Evolutionary conservation across 176 grass and related monocot species (phyloP), one percentile per base, ranked within the genome.

Genomic region (Aechmea fasciata): DNA sequence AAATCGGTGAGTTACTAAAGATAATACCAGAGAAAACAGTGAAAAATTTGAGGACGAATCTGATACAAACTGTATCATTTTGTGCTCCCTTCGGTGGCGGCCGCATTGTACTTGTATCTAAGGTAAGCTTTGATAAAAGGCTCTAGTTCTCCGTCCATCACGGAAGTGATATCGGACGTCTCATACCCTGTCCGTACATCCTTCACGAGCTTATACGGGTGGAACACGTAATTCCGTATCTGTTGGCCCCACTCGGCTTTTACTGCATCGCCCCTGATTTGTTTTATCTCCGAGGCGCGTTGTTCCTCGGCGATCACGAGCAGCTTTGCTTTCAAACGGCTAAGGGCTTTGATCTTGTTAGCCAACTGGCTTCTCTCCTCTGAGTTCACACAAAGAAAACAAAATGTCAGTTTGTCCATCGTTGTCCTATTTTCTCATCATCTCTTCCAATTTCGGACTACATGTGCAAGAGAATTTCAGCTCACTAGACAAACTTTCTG

Each of bases 211-310:
- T 92, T 97, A 74, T 97, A 97, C 2, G 93, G 93, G 79, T 97
- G 93, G 78, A 97, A 97, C 54, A 97, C 89, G 20, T 97, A 97
- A 74, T 97, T 97, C 49, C 93, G 88, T 70, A 97, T 97, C 80
- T 97, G 93, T 51, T 97, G 93, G 50, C 93, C 93, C 93, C 93
- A 97, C 65, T 97, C 93, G 0, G 93, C 89, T 78, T 97, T 97
- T 86, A 97, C 93, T 14, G 41, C 75, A 22, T 97, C 93, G 1
- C 93, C 89, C 12, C 93, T 83, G 65, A 97, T 97, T 74, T 97
- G 83, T 80, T 87, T 92, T 63, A 97, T 97, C 74, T 97, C 89
- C 1, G 89, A 92, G 0, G 93, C 89, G n/a, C 86, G 85, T 78
- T 97, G 93, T 75, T 97, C 93, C 78, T 79, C 79, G 0, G 83